Percentiles rank a stretch among this genome's conserved stretches.
These are phyloP conservation scores for Colletotrichum musae DNA, from an alignment of 2,329 filamentous ascomycete species.

Conservation along the genomic window DNA sequence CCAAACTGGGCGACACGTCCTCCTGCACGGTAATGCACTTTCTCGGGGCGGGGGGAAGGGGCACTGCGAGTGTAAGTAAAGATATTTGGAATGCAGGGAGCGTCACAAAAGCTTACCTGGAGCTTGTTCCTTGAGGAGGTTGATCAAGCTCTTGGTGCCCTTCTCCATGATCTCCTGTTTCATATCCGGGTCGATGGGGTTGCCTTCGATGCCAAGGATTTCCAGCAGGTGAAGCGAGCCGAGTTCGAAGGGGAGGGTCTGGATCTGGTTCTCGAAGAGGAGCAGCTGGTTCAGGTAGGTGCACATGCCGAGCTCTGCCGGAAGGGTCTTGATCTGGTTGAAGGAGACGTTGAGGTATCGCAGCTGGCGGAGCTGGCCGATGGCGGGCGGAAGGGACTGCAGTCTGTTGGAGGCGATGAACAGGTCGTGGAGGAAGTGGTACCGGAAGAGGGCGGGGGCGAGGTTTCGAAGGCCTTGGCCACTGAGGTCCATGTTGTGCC, in stretches of 20 bases:
- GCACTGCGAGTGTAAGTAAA: slow-evolving; percentile 67
- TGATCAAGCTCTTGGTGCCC: slow-evolving; percentile 88
- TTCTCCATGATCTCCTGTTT: slow-evolving; percentile 89
- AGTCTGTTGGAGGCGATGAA: slow-evolving; percentile 96
- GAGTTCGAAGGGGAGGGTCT: slow-evolving; percentile 85
- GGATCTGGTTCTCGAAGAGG: slow-evolving; percentile 92
- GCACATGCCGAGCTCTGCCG: slow-evolving; percentile 96
- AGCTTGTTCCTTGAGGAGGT: slow-evolving; percentile 85
- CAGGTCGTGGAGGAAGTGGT: slow-evolving; percentile 90
- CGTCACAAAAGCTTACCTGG: slow-evolving; percentile 73
- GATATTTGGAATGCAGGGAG: neutral
- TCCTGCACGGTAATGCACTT: slow-evolving; percentile 84
- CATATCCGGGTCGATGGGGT: slow-evolving; percentile 82
- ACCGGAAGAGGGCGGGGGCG: slow-evolving; percentile 84
- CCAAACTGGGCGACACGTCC: slow-evolving; percentile 69
- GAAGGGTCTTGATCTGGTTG: slow-evolving; percentile 87
- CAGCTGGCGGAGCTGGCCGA: slow-evolving; percentile 86
- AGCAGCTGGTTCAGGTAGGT: slow-evolving; percentile 89
- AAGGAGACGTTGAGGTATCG: slow-evolving; percentile 89
- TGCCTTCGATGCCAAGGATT: slow-evolving; percentile 91
- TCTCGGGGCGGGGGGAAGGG: slow-evolving; percentile 81
- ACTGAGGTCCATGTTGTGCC: slow-evolving; percentile 94
- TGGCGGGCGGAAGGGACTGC: slow-evolving; percentile 80
- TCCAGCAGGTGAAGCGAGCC: slow-evolving; percentile 92
- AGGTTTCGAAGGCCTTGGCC: slow-evolving; percentile 94